A percentile compares a stretch with the other conserved stretches of the same genome.
These are phyloP conservation scores for Fraxinus cuspidata DNA, from an alignment of 257 asterid genomes.

Conservation along the genomic window DNA sequence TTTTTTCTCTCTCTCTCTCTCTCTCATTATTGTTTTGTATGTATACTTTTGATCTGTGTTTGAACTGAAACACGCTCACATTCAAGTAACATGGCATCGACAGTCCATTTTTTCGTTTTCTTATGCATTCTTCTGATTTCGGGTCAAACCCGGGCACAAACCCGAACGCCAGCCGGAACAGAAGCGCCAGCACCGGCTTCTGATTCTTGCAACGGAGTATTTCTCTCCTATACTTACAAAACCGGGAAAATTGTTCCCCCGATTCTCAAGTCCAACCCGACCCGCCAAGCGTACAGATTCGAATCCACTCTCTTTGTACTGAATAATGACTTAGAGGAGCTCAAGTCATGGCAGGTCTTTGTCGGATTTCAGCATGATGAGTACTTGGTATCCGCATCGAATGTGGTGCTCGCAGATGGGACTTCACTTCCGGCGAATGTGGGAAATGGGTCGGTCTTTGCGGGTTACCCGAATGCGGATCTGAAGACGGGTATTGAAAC, in stretches of 20 bases:
- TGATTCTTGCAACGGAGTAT: slow-evolving; percentile 65
- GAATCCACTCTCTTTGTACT: slow-evolving; percentile 54
- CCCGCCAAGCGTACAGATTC: slow-evolving; percentile 70
- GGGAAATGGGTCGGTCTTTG: slow-evolving; percentile 72
- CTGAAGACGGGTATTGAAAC: slow-evolving; percentile 84
- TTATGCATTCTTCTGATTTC: slow-evolving; percentile 19
- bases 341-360: slow-evolving; percentile 75
- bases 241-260: slow-evolving; percentile 59
- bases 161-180: slow-evolving; percentile 32
- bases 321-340: slow-evolving; percentile 74
- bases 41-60: slow-evolving; percentile 11
- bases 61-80: slow-evolving; percentile 28
- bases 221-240: slow-evolving; percentile 52
- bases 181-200: slow-evolving; percentile 51
- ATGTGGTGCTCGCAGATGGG: slow-evolving; percentile 81
- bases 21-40: slow-evolving; percentile 12
- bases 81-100: slow-evolving; percentile 39
- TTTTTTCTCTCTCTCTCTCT: slow-evolving; percentile 24
- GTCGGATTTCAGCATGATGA: slow-evolving; percentile 83
- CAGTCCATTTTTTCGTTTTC: slow-evolving; percentile 11
- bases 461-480: slow-evolving; percentile 85
- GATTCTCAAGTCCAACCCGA: slow-evolving; percentile 30
- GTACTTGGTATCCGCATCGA: slow-evolving; percentile 76
- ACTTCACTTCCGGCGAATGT: slow-evolving; percentile 64
- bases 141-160: slow-evolving; percentile 33